Base-by-base conservation (phyloP, 179 eudicot species). In the Gypsophila paniculata region DNA sequence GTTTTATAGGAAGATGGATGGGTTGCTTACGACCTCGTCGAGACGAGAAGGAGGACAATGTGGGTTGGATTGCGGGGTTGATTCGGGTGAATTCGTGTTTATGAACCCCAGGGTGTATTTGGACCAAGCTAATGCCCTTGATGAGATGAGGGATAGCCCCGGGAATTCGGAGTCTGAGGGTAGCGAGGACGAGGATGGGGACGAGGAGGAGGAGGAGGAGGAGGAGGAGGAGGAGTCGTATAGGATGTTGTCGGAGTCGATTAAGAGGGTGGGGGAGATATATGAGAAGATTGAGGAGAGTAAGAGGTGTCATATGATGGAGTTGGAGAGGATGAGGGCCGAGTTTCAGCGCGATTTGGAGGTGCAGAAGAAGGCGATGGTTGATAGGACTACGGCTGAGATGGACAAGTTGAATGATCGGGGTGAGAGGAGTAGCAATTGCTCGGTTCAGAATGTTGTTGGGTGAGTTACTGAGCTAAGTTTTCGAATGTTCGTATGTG, bases 141-240 rank as follows among this genome's bases (percentile, higher is more conserved):
- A 91, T 80, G 99, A 95, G 75, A 82, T 95, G 95, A 86, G 96
- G 77, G 99, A 94, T 75, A 95, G 99, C 57, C 99, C 99, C 0
- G 97, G 83, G 13, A 84, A 82, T 68, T 87, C 90, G 21, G 89
- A 86, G 69, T 77, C 82, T 0, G 84, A 76, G 69, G 84, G 72
- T 0, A 79, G 81, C 1, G 87, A 84, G 1, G 82, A 80, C 0
- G 48, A 69, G 5, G 79, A 44, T 0, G 71, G 44, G 19, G 84
- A 82, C 1, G 84, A 75, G 44, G 85, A 80, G 38, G 81, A 68
- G 57, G 68, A 57, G 72, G 74, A 52, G 52, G 76, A 17, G 69
- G 82, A 58, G 78, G 78, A 58, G 78, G 78, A 78, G 69, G 86
- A 54, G 36, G 75, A 77, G 72, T 77, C 60, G 26, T 85, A 88